Base-by-base conservation (phyloP, 768 basidiomycete genomes). In the Russula griseocarnosa region DNA sequence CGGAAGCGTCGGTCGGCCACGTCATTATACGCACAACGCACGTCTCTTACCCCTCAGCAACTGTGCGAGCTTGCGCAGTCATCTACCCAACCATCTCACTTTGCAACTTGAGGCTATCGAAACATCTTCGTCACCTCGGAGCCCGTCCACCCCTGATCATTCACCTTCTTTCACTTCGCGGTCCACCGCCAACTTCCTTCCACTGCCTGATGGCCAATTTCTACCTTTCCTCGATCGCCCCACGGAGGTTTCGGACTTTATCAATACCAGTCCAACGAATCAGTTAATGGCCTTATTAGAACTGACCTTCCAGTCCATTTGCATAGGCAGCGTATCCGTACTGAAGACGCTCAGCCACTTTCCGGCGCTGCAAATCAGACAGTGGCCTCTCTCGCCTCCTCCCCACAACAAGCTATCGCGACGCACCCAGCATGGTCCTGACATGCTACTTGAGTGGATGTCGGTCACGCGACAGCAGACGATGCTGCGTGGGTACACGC, bases 361-460 rank as follows among this genome's bases (percentile, higher is more conserved):
- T 18, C n/a, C 18, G 4, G n/a, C 44, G 4, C 40, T 20, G 24
- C 40, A 14, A 18, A n/a, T 20, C 36, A 55, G 20, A n/a, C 28
- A 5, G 18, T 28, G 22, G 5, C 30, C 36, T 20, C 34, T 28
- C 28, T n/a, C 34, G 24, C 46, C 47, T 22, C 52, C 13, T 32
- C n/a, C 53, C 22, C 42, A 28, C 55, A 50, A 30, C 49, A 44
- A 44, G 34, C n/a, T 57, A 47, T 47, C 46, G 3, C 20, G 40
- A 53, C 40, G 52, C 51, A 3, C 20, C 50, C n/a, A 2, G 34
- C 30, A 34, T 69, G 68, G 68, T 64, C 68, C 5, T 69, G 51
- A 51, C n/a, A 64, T 50, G 52, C 47, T 69, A 11, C 66, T 69
- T 16, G 62, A 63, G n/a, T 69, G 68, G 68, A 69, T 69, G 68